A percentile compares a stretch with the other conserved stretches of the same genome.
phyloP scores from a whole-genome alignment of 108 stramenopile genomes.

The Cylindrotheca closterium region DNA sequence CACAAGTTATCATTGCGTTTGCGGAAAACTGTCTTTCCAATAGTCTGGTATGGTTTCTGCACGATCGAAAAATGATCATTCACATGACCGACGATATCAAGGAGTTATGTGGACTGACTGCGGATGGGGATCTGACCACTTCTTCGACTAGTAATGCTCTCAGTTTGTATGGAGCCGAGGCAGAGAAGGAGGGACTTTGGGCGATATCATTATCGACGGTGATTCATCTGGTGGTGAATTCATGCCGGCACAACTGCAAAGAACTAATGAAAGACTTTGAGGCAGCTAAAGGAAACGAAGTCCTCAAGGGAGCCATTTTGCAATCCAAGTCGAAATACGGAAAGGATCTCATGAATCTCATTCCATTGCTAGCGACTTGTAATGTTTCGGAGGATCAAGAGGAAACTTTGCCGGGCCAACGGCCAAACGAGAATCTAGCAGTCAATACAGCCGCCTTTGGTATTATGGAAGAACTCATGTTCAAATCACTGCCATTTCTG shows the following conservation, averaged over 20 bases:
- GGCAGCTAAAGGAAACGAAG: constrained; percentile 85
- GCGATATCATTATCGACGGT: constrained; percentile 79
- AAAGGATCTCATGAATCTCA: constrained; percentile 75
- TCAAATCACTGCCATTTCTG: constrained; percentile 63
- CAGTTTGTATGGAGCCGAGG: constrained; percentile 74
- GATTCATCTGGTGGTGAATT: constrained; percentile 68
- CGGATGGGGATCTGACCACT: background rate
- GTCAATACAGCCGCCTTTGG: constrained; percentile 62
- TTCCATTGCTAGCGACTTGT: constrained; percentile 67
- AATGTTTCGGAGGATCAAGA: constrained; percentile 35
- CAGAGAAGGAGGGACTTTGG: constrained; percentile 87
- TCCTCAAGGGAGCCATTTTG: constrained; percentile 72
- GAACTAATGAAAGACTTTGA: constrained; percentile 89
- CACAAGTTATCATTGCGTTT: constrained; percentile 85
- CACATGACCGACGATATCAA: constrained; percentile 95
- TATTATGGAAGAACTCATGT: constrained; percentile 80
- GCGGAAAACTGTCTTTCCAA: constrained; percentile 72
- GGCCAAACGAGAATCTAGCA: constrained; percentile 39
- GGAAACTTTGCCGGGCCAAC: constrained; percentile 14
- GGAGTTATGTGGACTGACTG: constrained; percentile 77
- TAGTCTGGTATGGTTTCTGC: constrained; percentile 89
- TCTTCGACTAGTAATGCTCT: constrained; percentile 22
- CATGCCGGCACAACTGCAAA: constrained; percentile 66
- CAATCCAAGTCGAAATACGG: constrained; percentile 65
- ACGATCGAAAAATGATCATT: constrained; percentile 91